Evolutionary conservation across 371 early-diverging fungal species (phyloP).

Genomic region (Smittium mucronatum): DNA sequence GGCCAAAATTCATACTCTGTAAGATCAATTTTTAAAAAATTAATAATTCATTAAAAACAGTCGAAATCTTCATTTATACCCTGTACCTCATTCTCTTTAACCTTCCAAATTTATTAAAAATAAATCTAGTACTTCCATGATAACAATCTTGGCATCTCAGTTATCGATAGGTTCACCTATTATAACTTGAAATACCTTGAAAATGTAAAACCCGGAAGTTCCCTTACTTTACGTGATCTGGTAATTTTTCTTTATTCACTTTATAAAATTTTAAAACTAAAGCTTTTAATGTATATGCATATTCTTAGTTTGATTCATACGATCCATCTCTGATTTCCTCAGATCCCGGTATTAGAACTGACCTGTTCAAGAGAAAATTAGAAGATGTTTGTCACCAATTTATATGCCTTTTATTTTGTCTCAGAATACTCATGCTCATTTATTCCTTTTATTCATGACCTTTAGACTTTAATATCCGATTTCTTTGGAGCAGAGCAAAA

Average conservation of each 20-base stretch:
- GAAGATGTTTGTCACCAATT: constrained; percentile 19
- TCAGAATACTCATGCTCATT: neutral
- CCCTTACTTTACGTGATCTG: constrained; percentile 3
- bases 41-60: neutral
- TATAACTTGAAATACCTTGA: constrained; percentile 83
- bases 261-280: neutral
- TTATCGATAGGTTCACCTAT: constrained; percentile 93
- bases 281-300: neutral
- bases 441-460: too few species aligned
- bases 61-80: too few species aligned
- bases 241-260: neutral
- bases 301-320: constrained; percentile 52
- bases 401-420: constrained; percentile 36
- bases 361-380: constrained; percentile 55
- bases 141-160: constrained; percentile 83
- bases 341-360: constrained; percentile 66
- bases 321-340: constrained; percentile 58
- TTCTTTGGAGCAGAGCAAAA: constrained; percentile 90
- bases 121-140: constrained; percentile 60
- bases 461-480: constrained; percentile 40
- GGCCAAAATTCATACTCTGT: constrained; percentile 91
- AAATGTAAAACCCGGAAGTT: constrained; percentile 33
- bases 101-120: too few species aligned
- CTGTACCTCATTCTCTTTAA: too few species aligned
- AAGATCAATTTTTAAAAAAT: constrained; percentile 15